phyloP scores from a whole-genome alignment of 768 basidiomycete genomes.

The Sarcodon sp. region DNA sequence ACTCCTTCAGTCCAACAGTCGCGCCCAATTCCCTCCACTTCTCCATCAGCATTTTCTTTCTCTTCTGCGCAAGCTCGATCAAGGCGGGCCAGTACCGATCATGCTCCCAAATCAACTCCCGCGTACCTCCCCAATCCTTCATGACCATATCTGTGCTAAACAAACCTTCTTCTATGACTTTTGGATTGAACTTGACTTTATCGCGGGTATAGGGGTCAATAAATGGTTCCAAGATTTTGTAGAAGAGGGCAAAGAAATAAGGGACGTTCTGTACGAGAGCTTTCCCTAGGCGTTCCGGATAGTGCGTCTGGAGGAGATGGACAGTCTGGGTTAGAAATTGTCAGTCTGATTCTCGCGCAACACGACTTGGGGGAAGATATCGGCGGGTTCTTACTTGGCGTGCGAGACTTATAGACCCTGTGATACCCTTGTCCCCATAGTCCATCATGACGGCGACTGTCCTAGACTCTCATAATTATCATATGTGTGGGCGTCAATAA shows the following conservation, averaged over 20 bases:
- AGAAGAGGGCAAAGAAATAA: constrained; percentile 12
- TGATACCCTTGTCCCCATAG: background rate
- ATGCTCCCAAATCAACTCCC: constrained; percentile 20
- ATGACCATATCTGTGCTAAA: constrained; percentile 24
- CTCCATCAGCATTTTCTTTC: constrained; percentile 13
- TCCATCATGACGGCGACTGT: background rate
- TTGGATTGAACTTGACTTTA: constrained; percentile 9
- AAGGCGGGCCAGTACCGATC: constrained; percentile 16
- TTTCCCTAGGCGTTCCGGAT: constrained; percentile 20
- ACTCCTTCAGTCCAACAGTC: constrained; percentile 18
- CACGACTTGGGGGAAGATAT: too few species aligned
- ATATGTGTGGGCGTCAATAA: background rate
- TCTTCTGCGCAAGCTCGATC: constrained; percentile 12
- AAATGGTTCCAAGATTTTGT: constrained; percentile 7
- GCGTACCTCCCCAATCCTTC: constrained; percentile 19
- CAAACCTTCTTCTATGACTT: constrained; percentile 22
- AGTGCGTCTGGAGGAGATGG: constrained; percentile 13
- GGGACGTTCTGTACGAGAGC: constrained; percentile 21
- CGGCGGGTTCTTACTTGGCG: too few species aligned
- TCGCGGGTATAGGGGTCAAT: constrained; percentile 17
- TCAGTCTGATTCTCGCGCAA: background rate
- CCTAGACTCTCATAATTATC: background rate
- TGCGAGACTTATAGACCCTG: too few species aligned
- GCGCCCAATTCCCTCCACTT: constrained; percentile 19
- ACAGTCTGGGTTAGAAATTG: background rate